Evolutionary conservation across 495 filamentous ascomycete genomes (phyloP), one percentile per base, ranked within the genome.

Genomic region (Cetradonia linearis): DNA sequence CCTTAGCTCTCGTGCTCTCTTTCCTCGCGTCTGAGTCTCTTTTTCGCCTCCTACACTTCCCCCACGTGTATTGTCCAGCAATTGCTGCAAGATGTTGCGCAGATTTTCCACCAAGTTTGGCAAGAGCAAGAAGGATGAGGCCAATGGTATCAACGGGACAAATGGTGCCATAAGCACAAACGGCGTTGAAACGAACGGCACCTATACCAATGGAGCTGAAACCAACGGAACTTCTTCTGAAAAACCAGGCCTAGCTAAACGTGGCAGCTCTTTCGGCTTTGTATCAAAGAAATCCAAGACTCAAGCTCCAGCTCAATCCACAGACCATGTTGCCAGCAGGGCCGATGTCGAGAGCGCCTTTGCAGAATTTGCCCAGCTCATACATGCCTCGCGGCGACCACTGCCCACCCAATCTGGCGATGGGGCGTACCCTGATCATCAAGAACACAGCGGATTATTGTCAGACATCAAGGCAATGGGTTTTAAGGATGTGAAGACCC

Each of bases 321-420:
- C 70, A n/a, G 67, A 65, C 54, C 69, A 74, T 36, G 58, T 61
- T 40, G 74, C 74, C 52, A 74, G 70, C 58, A 68, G 70, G 14
- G 65, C 62, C 23, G 74, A 78, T 54, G 74, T 76, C 11, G 65
- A 70, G n/a, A 70, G 69, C 25, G 76, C 79, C 14, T 86, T 89
- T 58, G 75, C 80, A 56, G 74, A 80, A 62, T 82, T 82, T 71
- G 78, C 76, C 16, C 84, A 87, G 62, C 64, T 89, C 23, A 78
- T 89, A 52, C 79, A 83, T 54, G 81, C 86, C 33, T 46, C 50
- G 38, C 76, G 77, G 50, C 76, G 81, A 54, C 87, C 88, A 30
- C 66, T 87, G 61, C 86, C 88, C 0, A 81, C 76, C 58, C 81
- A 88, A 65, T 79, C 73, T 50, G 83, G 85, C 14, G 79, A 84